Conservation (phyloP, 1,284 basidiomycete species). For the Irpex lacteus region DNA sequence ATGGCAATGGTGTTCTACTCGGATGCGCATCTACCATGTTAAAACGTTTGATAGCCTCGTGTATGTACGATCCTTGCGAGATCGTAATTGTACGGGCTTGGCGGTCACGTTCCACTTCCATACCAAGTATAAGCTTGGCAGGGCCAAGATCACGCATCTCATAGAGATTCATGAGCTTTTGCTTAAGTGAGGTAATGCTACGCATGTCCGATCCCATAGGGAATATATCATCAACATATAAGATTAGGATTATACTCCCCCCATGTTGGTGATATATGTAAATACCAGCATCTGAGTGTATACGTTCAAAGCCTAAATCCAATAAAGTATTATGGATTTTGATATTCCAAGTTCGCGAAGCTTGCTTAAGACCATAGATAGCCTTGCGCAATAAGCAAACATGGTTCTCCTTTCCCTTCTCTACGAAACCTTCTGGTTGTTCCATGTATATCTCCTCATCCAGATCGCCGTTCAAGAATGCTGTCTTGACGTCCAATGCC, state of each 20-base stretch:
- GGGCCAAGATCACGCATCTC: slow-evolving; percentile 25
- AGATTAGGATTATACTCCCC: slow-evolving; percentile 18
- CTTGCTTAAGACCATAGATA: slow-evolving; percentile 27
- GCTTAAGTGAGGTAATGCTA: slow-evolving; percentile 4
- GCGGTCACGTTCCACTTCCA: slow-evolving; percentile 19
- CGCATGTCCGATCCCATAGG: slow-evolving; percentile 14
- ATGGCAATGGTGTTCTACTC: slow-evolving; percentile 16
- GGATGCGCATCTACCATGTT: slow-evolving; percentile 16
- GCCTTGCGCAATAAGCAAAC: slow-evolving; percentile 16
- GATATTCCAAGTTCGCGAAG: slow-evolving; percentile 20
- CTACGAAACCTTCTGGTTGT: slow-evolving; percentile 13
- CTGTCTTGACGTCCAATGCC: slow-evolving; percentile 16
- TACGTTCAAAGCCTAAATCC: slow-evolving; percentile 17
- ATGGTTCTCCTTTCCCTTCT: slow-evolving; percentile 1
- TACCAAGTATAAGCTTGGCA: slow-evolving; percentile 22
- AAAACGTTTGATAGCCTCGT: slow-evolving; percentile 16
- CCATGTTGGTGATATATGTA: slow-evolving; percentile 12
- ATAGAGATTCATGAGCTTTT: slow-evolving; percentile 21
- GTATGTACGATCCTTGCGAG: slow-evolving; percentile 19
- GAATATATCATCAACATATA: slow-evolving; percentile 32
- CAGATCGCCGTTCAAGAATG: slow-evolving; percentile 17
- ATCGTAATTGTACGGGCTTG: slow-evolving; percentile 9
- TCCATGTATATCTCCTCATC: slow-evolving; percentile 21
- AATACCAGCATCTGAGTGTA: slow-evolving; percentile 18
- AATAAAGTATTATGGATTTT: slow-evolving; percentile 10